Conservation (phyloP, 306 rosid genomes). For the Calophaca sinica region DNA sequence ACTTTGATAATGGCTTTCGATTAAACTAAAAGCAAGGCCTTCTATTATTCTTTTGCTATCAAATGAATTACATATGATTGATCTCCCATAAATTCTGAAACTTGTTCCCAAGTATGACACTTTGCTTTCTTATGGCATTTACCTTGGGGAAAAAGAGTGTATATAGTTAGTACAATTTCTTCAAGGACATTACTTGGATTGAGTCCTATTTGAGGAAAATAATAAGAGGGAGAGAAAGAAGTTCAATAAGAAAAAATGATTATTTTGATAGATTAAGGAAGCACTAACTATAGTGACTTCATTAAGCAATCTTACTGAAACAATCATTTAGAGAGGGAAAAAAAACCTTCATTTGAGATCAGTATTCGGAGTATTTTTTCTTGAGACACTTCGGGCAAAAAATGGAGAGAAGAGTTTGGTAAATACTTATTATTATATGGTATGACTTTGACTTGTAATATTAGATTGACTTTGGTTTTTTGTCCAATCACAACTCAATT, state of each 20-base stretch:
- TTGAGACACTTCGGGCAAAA: neutral
- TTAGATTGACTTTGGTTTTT: slow-evolving; percentile 36
- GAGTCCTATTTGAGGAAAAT: no score
- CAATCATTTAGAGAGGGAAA: neutral
- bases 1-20: slow-evolving; percentile 27
- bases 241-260: neutral
- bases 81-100: slow-evolving; percentile 25
- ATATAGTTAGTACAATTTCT: neutral
- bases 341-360: neutral
- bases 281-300: slow-evolving; percentile 11
- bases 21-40: slow-evolving; percentile 49
- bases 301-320: slow-evolving; percentile 16
- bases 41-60: slow-evolving; percentile 30
- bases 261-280: slow-evolving; percentile 35
- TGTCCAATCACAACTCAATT: slow-evolving; percentile 34
- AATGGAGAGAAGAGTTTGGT: neutral
- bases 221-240: no score
- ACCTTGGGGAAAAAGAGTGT: no score
- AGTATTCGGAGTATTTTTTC: neutral
- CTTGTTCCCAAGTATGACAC: slow-evolving; percentile 42
- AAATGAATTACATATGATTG: slow-evolving; percentile 48
- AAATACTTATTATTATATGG: neutral
- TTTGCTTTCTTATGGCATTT: neutral
- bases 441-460: slow-evolving; percentile 14
- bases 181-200: neutral